phyloP scores from a whole-genome alignment of 2,329 filamentous ascomycete species.

The Keithomyces neogunnii region DNA sequence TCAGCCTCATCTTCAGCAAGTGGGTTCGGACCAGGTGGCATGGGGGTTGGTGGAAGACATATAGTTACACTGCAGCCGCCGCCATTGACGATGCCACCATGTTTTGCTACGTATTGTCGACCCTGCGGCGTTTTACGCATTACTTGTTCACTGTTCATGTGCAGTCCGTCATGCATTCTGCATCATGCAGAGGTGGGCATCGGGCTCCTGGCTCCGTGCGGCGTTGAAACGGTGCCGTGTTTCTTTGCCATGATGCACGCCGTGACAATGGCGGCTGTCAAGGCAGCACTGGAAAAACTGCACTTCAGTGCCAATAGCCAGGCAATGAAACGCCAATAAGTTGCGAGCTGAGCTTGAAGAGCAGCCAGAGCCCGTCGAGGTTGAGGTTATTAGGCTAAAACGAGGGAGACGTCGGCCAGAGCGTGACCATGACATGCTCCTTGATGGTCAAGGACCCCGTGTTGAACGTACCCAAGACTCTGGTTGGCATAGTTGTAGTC shows the following conservation, averaged over 20 bases:
- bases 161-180: slow-evolving; percentile 17
- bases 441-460: slow-evolving; percentile 29
- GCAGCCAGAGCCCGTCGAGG: slow-evolving; percentile 45
- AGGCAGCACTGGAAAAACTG: slow-evolving; percentile 34
- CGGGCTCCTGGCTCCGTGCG: slow-evolving; percentile 31
- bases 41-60: slow-evolving; percentile 47
- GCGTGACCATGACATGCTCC: slow-evolving; percentile 33
- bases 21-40: slow-evolving; percentile 41
- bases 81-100: slow-evolving; percentile 26
- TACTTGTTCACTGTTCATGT: no score
- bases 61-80: slow-evolving; percentile 32
- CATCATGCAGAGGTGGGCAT: slow-evolving; percentile 28
- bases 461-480: slow-evolving; percentile 32
- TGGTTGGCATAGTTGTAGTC: slow-evolving; percentile 31
- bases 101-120: no score
- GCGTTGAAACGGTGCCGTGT: slow-evolving; percentile 35
- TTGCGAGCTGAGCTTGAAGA: slow-evolving; percentile 49
- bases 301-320: slow-evolving; percentile 34
- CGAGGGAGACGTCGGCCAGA: slow-evolving; percentile 32
- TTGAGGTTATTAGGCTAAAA: slow-evolving; percentile 25
- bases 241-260: slow-evolving; percentile 31
- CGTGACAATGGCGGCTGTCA: slow-evolving; percentile 36
- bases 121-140: no score
- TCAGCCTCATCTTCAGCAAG: slow-evolving; percentile 51
- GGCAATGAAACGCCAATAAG: slow-evolving; percentile 48